Evolutionary conservation across 1,139 yeast genomes (phyloP), one percentile per base, ranked within the genome.

Genomic region (Tardiomyces blankii): DNA sequence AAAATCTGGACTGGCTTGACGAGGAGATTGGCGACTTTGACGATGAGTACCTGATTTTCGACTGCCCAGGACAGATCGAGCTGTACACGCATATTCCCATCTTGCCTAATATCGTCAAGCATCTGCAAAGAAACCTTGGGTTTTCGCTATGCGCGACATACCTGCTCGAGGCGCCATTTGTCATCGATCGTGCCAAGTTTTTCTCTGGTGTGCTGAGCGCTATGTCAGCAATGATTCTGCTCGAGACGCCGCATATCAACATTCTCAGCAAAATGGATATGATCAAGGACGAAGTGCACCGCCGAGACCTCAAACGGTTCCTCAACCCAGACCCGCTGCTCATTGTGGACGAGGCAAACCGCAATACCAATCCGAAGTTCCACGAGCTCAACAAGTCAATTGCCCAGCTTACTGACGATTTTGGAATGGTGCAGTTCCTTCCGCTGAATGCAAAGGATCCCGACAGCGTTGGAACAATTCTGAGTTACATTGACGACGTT

Each of bases 11-110:
- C 67, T 91, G 98, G 99, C 68, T 91, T 40, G 98, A 91, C 57
- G 95, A 87, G 56, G 95, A 88, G 60, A 82, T 93, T 52, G 96
- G 96, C 11, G 96, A 88, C 51, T 88, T 72, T 61, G 89, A 85
- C 55, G 97, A 93, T 59, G 97, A 91, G 59, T 91, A 87, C 58
- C 70, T 91, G 53, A 87, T 91, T 35, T 87, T 91, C 63, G 99
- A 93, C 63, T 89, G 97, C 64, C 99, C 99, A 0, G 98, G 98
- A 1, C 99, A 91, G 63, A 89, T 93, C 51, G 99, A 91, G 63
- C 73, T 91, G 39, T 91, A 91, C 63, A 88, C 96, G 2, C 99
- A 91, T 64, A 79, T 89, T 32, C 97, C 98, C 0, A 91, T 88
- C 7, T 70, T 91, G 43, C 98, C 98, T 2, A 76, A 87, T 4